These are phyloP conservation scores for Alternaria sp. DNA, from an alignment of 2,329 filamentous ascomycete genomes.

Conservation along the genomic window DNA sequence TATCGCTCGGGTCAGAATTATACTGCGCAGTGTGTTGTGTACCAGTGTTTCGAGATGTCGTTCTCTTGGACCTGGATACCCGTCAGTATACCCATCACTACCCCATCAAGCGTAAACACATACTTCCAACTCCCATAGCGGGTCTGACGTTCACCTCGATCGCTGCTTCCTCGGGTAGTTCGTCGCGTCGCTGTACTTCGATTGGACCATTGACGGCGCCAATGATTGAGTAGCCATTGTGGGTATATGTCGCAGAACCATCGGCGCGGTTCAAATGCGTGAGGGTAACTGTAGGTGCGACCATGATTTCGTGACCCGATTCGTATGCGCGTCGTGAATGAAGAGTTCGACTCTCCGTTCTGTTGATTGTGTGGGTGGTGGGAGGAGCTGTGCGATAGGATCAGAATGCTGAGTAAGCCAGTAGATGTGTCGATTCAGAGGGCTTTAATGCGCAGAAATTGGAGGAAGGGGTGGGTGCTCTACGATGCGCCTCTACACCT, in stretches of 20 bases:
- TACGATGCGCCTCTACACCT: neutral
- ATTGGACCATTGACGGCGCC: slow-evolving; percentile 91
- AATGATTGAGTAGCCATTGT: slow-evolving; percentile 79
- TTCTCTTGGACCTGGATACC: slow-evolving; percentile 51
- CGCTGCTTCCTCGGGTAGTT: slow-evolving; percentile 87
- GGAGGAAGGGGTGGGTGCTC: neutral
- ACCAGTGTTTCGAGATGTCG: slow-evolving; percentile 82
- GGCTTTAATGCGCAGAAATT: neutral
- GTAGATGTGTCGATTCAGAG: neutral
- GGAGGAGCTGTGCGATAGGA: neutral
- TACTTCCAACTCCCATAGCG: slow-evolving; percentile 78
- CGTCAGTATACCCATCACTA: neutral
- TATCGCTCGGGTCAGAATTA: slow-evolving; percentile 77
- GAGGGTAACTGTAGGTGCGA: slow-evolving; percentile 40
- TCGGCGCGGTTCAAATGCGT: slow-evolving; percentile 71
- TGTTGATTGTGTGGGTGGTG: neutral
- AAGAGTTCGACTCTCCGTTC: neutral
- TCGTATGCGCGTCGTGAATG: neutral
- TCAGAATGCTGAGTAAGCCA: neutral
- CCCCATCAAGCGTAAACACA: neutral
- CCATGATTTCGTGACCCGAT: slow-evolving; percentile 18
- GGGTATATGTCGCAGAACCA: slow-evolving; percentile 79
- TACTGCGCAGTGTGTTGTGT: slow-evolving; percentile 72
- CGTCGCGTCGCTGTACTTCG: slow-evolving; percentile 86
- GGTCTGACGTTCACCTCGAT: slow-evolving; percentile 91